Conservation (phyloP, 345 rosid species). For the Gynandropsis gynandra region DNA sequence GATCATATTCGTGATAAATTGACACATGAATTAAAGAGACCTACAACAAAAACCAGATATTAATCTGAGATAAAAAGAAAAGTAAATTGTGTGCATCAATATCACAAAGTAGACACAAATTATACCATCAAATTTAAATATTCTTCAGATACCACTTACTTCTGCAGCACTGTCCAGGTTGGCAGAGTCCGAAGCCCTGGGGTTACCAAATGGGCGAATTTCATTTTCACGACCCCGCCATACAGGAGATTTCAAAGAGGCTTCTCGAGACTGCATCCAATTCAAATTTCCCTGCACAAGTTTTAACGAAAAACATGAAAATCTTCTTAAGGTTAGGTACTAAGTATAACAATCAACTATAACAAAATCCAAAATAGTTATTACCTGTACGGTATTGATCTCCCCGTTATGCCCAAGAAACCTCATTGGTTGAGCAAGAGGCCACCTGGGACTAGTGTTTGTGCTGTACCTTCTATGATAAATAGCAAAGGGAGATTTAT, state of each 20-base stretch:
- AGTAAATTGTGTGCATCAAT: too few species aligned
- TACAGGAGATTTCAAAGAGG: slow-evolving; percentile 77
- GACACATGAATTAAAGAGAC: too few species aligned
- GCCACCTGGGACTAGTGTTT: slow-evolving; percentile 99
- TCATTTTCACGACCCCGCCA: slow-evolving; percentile 97
- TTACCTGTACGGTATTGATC: slow-evolving; percentile 95
- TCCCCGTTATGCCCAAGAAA: slow-evolving; percentile 99
- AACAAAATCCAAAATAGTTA: slow-evolving; percentile 8
- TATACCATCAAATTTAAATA: background rate
- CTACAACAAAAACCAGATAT: too few species aligned
- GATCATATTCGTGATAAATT: too few species aligned
- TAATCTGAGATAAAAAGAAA: too few species aligned
- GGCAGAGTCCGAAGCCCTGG: slow-evolving; percentile 94
- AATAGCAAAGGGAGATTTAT: slow-evolving; percentile 81
- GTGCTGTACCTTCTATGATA: slow-evolving; percentile 96
- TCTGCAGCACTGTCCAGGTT: slow-evolving; percentile 98
- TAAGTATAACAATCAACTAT: background rate
- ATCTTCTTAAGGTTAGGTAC: slow-evolving; percentile 1
- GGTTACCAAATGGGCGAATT: slow-evolving; percentile 89
- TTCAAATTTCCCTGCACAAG: slow-evolving; percentile 99
- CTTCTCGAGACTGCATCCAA: slow-evolving; percentile 99
- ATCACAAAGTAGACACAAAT: too few species aligned
- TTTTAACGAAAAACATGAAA: background rate
- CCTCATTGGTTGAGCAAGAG: slow-evolving; percentile 99
- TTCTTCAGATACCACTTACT: slow-evolving; percentile 36